Conservation (phyloP, 106 monocot genomes). For the Acanthochlamys bracteata region DNA sequence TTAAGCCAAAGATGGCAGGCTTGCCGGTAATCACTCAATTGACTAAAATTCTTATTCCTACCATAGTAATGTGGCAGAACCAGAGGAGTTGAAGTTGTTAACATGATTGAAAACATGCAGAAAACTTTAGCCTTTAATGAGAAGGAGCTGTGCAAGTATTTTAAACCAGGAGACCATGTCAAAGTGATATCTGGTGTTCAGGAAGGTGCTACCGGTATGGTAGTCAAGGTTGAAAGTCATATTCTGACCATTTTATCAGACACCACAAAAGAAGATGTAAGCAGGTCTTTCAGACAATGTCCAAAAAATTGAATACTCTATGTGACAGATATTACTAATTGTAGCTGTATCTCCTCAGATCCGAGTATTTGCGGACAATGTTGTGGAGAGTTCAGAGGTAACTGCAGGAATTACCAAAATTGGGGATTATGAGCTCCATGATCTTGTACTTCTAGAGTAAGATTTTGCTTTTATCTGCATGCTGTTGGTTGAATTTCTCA, state of each 20-base stretch:
- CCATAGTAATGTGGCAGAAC: too few species aligned
- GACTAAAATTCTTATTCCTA: neutral
- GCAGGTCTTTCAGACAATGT: neutral
- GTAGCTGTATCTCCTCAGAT: conserved; percentile 36
- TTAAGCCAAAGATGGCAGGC: conserved; percentile 70
- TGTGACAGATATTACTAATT: neutral
- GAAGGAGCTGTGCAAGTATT: conserved; percentile 95
- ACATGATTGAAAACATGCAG: conserved; percentile 16
- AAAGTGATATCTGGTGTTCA: conserved; percentile 96
- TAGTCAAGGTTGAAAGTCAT: conserved; percentile 96
- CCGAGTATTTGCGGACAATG: conserved; percentile 97
- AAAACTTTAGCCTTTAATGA: conserved; percentile 89
- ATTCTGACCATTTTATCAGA: conserved; percentile 87
- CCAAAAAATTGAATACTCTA: neutral
- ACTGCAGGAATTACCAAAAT: conserved; percentile 83
- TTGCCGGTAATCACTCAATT: conserved; percentile 49
- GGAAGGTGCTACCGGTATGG: conserved; percentile 96
- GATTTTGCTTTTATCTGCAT: conserved; percentile 7
- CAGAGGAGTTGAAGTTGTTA: neutral
- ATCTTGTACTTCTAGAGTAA: conserved; percentile 92
- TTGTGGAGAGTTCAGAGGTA: conserved; percentile 97
- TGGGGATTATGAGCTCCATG: conserved; percentile 94
- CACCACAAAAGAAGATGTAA: conserved; percentile 92
- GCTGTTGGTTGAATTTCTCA: too few species aligned
- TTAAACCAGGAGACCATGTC: conserved; percentile 97